Percentiles rank a stretch among this genome's conserved stretches.
Conservation (phyloP, 1,284 basidiomycete genomes). For the Apiotrichum siamense region DNA sequence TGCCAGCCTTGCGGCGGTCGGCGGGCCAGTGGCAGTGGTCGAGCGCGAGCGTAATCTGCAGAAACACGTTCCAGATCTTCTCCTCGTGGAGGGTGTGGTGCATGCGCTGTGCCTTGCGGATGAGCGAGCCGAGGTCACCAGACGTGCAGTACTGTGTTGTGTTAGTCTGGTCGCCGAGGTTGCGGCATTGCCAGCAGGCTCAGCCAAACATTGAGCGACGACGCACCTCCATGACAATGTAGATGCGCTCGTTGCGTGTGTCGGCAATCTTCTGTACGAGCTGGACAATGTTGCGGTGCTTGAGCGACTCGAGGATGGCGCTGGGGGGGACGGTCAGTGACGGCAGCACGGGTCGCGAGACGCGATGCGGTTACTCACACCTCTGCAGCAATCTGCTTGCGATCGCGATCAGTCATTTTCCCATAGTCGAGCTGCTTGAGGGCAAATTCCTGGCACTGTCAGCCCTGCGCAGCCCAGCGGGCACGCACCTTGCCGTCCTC, state of each 20-base stretch:
- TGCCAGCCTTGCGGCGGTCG: constrained; percentile 18
- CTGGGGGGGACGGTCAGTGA: constrained; percentile 47
- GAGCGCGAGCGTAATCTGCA: constrained; percentile 84
- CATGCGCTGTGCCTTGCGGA: constrained; percentile 53
- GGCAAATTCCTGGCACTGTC: constrained; percentile 63
- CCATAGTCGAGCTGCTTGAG: constrained; percentile 95
- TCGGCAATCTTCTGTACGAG: constrained; percentile 63
- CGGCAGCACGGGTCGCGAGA: background rate
- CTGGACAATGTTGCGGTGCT: constrained; percentile 85
- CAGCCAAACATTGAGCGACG: background rate
- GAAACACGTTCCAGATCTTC: constrained; percentile 88
- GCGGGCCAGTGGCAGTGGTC: constrained; percentile 72
- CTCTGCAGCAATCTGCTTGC: constrained; percentile 94
- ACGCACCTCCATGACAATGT: constrained; percentile 81
- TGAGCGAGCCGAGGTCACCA: constrained; percentile 80
- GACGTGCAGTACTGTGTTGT: constrained; percentile 70
- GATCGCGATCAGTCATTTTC: constrained; percentile 83
- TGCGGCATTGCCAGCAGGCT: background rate
- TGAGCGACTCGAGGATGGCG: constrained; percentile 89
- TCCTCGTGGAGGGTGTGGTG: constrained; percentile 76
- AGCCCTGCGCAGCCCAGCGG: background rate
- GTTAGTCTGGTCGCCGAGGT: constrained; percentile 11
- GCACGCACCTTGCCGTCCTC: constrained; percentile 70
- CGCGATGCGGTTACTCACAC: constrained; percentile 59
- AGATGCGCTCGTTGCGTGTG: constrained; percentile 79